Conservation (phyloP, 345 rosid species). For the Tarenaya hassleriana region DNA sequence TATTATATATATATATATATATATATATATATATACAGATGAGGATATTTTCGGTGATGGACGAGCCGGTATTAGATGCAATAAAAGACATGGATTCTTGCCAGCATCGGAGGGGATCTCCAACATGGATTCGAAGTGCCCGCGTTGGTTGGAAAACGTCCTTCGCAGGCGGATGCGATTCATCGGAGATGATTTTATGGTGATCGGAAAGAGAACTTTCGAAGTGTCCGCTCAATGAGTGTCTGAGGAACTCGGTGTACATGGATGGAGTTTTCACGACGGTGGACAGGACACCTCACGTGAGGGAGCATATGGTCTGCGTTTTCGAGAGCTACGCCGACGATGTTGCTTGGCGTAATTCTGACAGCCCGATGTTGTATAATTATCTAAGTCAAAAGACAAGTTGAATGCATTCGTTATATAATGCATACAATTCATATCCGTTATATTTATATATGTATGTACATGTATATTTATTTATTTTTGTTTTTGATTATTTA, state of each 20-base stretch:
- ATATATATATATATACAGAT: too few relatives aligned
- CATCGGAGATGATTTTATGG: slow-evolving; percentile 15
- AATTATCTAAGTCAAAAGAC: too few relatives aligned
- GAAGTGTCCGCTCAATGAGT: slow-evolving; percentile 63
- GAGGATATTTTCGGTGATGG: too few relatives aligned
- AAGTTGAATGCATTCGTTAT: too few relatives aligned
- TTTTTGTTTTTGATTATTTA: too few relatives aligned
- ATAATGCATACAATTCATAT: too few relatives aligned
- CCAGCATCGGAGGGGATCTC: slow-evolving; percentile 71
- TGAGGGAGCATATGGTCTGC: slow-evolving; percentile 47
- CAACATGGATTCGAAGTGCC: slow-evolving; percentile 60
- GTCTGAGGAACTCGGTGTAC: slow-evolving; percentile 44
- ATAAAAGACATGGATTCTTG: too few relatives aligned
- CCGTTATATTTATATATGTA: too few relatives aligned
- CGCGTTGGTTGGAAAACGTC: slow-evolving; percentile 28
- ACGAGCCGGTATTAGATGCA: too few relatives aligned
- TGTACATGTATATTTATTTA: too few relatives aligned
- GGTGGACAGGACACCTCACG: slow-evolving; percentile 40
- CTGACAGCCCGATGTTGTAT: slow-evolving; percentile 36
- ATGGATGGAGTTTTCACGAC: slow-evolving; percentile 54
- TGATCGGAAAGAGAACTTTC: too few relatives aligned
- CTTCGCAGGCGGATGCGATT: slow-evolving; percentile 9
- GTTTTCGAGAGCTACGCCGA: slow-evolving; percentile 53
- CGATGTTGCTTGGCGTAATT: slow-evolving; percentile 58
- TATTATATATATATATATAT: too few relatives aligned